Evolutionary conservation across 495 filamentous ascomycete species (phyloP).

Genomic region (Parathielavia hyrcaniae): DNA sequence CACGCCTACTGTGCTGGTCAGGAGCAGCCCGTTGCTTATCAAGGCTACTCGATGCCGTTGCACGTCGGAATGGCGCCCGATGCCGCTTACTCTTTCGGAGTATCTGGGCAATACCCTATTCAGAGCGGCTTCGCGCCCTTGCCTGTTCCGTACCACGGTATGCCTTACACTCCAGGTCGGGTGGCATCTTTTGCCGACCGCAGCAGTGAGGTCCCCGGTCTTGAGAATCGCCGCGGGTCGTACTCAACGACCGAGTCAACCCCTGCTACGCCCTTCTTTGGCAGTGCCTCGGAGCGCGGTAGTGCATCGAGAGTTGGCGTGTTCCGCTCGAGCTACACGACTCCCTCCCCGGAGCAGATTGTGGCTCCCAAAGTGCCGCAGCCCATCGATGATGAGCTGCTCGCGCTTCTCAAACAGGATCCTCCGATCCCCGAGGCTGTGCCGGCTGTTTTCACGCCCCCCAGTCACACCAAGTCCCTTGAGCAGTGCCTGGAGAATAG

Average conservation of each 20-base stretch:
- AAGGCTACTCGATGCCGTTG: constrained; percentile 28
- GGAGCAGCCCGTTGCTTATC: constrained; percentile 33
- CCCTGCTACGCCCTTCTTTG: constrained; percentile 55
- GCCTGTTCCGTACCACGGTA: constrained; percentile 31
- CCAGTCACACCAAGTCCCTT: constrained; percentile 68
- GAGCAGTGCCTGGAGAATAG: constrained; percentile 89
- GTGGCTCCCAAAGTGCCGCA: constrained; percentile 43
- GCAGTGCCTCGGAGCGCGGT: constrained; percentile 49
- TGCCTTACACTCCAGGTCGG: constrained; percentile 48
- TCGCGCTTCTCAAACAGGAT: constrained; percentile 63
- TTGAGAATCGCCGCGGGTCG: constrained; percentile 57
- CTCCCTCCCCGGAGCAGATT: constrained; percentile 60
- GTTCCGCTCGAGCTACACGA: constrained; percentile 55
- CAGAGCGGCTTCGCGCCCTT: constrained; percentile 32
- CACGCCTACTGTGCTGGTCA: constrained; percentile 30
- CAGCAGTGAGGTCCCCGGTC: constrained; percentile 48
- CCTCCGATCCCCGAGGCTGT: constrained; percentile 85
- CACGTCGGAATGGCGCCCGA: constrained; percentile 32
- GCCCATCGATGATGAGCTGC: constrained; percentile 56
- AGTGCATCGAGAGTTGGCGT: constrained; percentile 47
- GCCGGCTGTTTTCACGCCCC: constrained; percentile 72
- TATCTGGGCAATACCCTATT: constrained; percentile 33
- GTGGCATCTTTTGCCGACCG: constrained; percentile 37
- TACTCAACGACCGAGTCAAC: constrained; percentile 66
- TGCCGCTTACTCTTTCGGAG: constrained; percentile 23